phyloP scores from a whole-genome alignment of 192 early-diverging fungal genomes.

The Mortierella claussenii region DNA sequence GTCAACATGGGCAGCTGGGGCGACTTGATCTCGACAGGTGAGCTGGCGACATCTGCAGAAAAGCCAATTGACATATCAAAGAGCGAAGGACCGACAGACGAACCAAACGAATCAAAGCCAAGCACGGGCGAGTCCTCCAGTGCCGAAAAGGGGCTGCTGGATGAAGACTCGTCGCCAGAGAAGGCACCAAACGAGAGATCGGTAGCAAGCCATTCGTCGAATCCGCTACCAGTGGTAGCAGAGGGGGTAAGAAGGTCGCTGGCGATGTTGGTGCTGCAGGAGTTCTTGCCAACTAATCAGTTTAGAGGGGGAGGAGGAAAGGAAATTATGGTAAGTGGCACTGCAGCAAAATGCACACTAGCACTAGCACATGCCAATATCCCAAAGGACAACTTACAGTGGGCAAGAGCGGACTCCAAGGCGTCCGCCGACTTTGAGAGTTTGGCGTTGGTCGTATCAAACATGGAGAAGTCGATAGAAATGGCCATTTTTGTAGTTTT shows the following conservation, averaged over 20 bases:
- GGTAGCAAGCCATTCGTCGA: slow-evolving; percentile 49
- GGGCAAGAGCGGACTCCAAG: slow-evolving; percentile 49
- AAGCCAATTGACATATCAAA: slow-evolving; percentile 35
- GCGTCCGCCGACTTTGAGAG: slow-evolving; percentile 48
- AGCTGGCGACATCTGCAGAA: neutral
- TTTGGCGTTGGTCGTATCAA: slow-evolving; percentile 41
- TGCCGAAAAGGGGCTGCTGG: slow-evolving; percentile 39
- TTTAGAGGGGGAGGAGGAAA: too few relatives aligned
- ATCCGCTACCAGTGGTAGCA: slow-evolving; percentile 26
- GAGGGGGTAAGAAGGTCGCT: slow-evolving; percentile 22
- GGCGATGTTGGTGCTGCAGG: neutral
- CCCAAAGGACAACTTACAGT: slow-evolving; percentile 19
- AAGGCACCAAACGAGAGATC: slow-evolving; percentile 30
- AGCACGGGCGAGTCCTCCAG: slow-evolving; percentile 46
- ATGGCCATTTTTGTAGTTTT: slow-evolving; percentile 27
- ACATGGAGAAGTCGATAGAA: slow-evolving; percentile 52
- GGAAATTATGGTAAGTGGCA: neutral
- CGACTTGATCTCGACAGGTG: slow-evolving; percentile 1
- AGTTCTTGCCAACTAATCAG: slow-evolving; percentile 37
- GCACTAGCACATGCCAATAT: neutral
- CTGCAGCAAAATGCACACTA: neutral
- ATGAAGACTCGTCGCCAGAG: slow-evolving; percentile 41
- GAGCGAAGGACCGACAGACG: slow-evolving; percentile 22
- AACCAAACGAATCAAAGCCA: slow-evolving; percentile 44
- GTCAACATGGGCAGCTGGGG: slow-evolving; percentile 20